Conservation (phyloP, 2,329 filamentous ascomycete species). For the Colletotrichum cordylinicola region DNA sequence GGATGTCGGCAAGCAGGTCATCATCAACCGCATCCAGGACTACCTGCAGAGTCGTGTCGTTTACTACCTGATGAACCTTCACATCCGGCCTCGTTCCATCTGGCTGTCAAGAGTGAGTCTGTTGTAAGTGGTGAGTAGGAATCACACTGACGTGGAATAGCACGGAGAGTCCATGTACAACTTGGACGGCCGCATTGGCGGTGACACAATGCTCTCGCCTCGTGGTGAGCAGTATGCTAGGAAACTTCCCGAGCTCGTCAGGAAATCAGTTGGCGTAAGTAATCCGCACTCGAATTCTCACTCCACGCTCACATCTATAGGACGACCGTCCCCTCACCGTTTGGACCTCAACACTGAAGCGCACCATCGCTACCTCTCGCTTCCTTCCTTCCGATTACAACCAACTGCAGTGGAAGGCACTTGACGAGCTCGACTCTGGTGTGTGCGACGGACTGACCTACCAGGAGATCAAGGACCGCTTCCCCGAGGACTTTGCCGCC, state of each 20-base stretch:
- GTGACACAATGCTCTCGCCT: slow-evolving; percentile 84
- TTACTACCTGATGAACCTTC: slow-evolving; percentile 98
- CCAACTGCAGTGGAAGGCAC: slow-evolving; percentile 97
- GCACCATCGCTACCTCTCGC: slow-evolving; percentile 90
- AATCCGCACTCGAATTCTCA: neutral
- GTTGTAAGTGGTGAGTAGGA: neutral
- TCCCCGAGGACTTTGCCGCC: slow-evolving; percentile 92
- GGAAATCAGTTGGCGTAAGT: slow-evolving; percentile 83
- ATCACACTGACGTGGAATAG: slow-evolving; percentile 44
- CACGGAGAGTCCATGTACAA: slow-evolving; percentile 97
- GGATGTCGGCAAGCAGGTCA: slow-evolving; percentile 93
- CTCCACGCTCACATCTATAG: slow-evolving; percentile 38
- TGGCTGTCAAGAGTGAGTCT: slow-evolving; percentile 87
- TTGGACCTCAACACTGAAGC: slow-evolving; percentile 70
- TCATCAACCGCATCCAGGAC: slow-evolving; percentile 97
- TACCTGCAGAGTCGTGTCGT: slow-evolving; percentile 96
- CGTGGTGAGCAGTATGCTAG: slow-evolving; percentile 88
- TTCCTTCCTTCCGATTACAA: slow-evolving; percentile 84
- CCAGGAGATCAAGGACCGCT: slow-evolving; percentile 88
- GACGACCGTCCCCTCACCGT: slow-evolving; percentile 66
- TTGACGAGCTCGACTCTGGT: slow-evolving; percentile 95
- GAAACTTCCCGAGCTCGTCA: slow-evolving; percentile 83
- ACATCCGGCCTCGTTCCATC: slow-evolving; percentile 95
- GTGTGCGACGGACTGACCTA: slow-evolving; percentile 98
- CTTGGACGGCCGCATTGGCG: slow-evolving; percentile 87